A percentile compares a stretch with the other conserved stretches of the same genome.
phyloP scores from a whole-genome alignment of 2,329 filamentous ascomycete genomes.

The Fusarium hainanense region DNA sequence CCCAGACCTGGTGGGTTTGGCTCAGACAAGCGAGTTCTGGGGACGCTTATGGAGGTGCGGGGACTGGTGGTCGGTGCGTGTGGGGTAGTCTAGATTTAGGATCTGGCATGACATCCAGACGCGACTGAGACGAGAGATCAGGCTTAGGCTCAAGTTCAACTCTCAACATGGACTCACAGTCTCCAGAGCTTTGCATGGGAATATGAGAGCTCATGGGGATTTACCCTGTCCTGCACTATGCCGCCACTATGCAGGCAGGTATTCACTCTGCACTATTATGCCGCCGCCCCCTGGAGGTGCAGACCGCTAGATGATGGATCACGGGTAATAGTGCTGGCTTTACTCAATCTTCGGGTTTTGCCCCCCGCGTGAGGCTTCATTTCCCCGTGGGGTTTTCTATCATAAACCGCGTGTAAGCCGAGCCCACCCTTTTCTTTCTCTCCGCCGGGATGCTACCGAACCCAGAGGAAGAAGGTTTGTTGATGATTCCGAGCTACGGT shows the following conservation, averaged over 20 bases:
- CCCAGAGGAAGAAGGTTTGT: constrained; percentile 5
- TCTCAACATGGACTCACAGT: constrained; percentile 22
- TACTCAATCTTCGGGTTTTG: constrained; percentile 19
- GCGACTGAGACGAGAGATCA: constrained; percentile 5
- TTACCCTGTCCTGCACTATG: constrained; percentile 4
- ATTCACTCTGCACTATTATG: constrained; percentile 4
- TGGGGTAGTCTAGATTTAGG: constrained; percentile 43
- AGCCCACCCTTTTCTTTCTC: constrained; percentile 31
- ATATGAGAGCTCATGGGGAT: constrained; percentile 37
- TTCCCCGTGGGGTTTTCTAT: constrained; percentile 34
- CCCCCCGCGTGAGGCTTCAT: constrained; percentile 34
- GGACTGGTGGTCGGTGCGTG: constrained; percentile 41
- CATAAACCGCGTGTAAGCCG: constrained; percentile 29
- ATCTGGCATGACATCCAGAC: constrained; percentile 29
- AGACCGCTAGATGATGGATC: constrained; percentile 22
- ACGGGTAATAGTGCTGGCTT: constrained; percentile 7
- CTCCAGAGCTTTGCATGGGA: constrained; percentile 5
- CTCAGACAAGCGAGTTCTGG: constrained; percentile 28
- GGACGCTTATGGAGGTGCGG: constrained; percentile 42
- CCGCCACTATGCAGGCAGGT: constrained; percentile 6
- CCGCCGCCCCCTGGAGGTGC: constrained; percentile 19
- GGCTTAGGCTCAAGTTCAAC: constrained; percentile 5
- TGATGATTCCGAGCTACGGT: constrained; percentile 12
- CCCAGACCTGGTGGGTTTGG: constrained; percentile 5
- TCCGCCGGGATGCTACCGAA: constrained; percentile 26